Conservation (phyloP, 306 rosid genomes). For the Dryas octopetala region DNA sequence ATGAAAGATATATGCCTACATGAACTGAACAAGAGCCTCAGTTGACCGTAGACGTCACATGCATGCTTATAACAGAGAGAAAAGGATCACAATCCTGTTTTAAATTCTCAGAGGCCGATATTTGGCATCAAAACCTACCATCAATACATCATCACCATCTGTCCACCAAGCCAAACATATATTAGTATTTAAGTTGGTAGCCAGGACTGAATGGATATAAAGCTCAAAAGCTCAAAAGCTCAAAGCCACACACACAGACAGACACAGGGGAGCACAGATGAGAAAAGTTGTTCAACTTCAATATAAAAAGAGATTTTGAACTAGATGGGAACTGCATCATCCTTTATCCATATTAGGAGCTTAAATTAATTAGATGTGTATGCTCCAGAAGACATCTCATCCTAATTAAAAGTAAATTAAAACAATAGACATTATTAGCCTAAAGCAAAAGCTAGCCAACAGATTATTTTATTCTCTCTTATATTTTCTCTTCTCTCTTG, state of each 20-base stretch:
- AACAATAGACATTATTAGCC: not conserved
- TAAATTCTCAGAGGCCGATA: conserved; percentile 24
- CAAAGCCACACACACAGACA: too few species aligned
- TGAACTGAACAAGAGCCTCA: conserved; percentile 32
- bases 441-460: conserved; percentile 7
- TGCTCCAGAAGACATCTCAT: not conserved
- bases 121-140: conserved; percentile 37
- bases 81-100: conserved; percentile 4
- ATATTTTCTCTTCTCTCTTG: not conserved
- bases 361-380: not conserved
- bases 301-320: conserved; percentile 14
- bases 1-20: conserved; percentile 14
- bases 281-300: conserved; percentile 1
- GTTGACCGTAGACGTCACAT: conserved; percentile 28
- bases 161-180: conserved; percentile 6
- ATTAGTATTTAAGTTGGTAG: conserved; percentile 5
- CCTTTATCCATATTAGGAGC: conserved; percentile 4
- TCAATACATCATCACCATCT: conserved; percentile 28
- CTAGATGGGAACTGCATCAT: conserved; percentile 23
- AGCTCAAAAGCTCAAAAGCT: conserved; percentile 19
- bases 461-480: not conserved
- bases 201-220: conserved; percentile 17
- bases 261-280: too few species aligned
- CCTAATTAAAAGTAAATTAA: not conserved
- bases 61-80: conserved; percentile 4